Percentiles rank a stretch among this genome's conserved stretches.
phyloP scores from a whole-genome alignment of 2,329 filamentous ascomycete genomes.

The Metarhizium album region DNA sequence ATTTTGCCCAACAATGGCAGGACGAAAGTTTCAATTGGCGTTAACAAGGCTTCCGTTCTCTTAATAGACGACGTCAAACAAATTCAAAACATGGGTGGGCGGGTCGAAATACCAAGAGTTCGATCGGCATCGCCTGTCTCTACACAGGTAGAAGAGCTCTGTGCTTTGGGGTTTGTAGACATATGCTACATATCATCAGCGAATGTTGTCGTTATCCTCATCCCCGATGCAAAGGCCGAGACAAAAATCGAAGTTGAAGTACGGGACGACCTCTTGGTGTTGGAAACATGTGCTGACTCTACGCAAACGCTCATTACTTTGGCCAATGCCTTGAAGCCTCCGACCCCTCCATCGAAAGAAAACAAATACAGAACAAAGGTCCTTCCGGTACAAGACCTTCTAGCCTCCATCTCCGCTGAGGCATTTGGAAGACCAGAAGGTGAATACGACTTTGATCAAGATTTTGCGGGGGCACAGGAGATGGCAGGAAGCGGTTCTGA shows the following conservation, averaged over 20 bases:
- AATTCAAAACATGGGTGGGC: constrained; percentile 9
- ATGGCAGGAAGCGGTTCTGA: constrained; percentile 30
- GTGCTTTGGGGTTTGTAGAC: constrained; percentile 66
- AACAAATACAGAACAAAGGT: constrained; percentile 81
- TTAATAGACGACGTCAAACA: constrained; percentile 62
- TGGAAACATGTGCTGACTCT: constrained; percentile 95
- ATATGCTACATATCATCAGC: constrained; percentile 82
- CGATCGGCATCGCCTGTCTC: constrained; percentile 27
- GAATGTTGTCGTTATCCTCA: constrained; percentile 52
- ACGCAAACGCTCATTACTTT: constrained; percentile 82
- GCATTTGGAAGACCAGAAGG: constrained; percentile 57
- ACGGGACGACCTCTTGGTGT: constrained; percentile 72
- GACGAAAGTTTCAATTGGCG: constrained; percentile 51
- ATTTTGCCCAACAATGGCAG: constrained; percentile 54
- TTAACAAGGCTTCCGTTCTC: constrained; percentile 74
- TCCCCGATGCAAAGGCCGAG: constrained; percentile 40
- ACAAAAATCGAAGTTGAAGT: constrained; percentile 66
- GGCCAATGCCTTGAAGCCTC: constrained; percentile 70
- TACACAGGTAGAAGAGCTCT: constrained; percentile 44
- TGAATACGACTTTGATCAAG: constrained; percentile 52
- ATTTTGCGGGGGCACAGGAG: constrained; percentile 45
- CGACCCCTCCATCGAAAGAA: constrained; percentile 69
- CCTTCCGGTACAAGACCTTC: constrained; percentile 75
- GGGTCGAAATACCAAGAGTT: constrained; percentile 11
- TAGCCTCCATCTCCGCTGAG: constrained; percentile 83